These are phyloP conservation scores for Suhomyces pyralidae DNA, from an alignment of 805 yeast genomes.

Conservation along the genomic window DNA sequence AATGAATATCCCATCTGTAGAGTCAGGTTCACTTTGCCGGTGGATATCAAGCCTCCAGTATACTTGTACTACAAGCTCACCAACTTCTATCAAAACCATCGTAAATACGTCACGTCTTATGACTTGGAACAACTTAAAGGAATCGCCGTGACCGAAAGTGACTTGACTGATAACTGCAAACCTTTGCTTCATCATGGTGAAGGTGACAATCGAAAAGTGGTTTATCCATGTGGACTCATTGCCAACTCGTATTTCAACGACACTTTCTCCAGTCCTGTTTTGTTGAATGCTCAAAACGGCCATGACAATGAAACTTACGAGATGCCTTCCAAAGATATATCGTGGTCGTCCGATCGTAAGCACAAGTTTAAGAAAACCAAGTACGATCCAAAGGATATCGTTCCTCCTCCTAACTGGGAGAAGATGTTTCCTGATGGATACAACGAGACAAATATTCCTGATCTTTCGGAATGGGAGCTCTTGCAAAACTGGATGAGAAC, in stretches of 20 bases:
- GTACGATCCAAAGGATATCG: slow-evolving; percentile 66
- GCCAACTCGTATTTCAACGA: slow-evolving; percentile 94
- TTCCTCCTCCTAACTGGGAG: slow-evolving; percentile 94
- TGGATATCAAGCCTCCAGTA: slow-evolving; percentile 64
- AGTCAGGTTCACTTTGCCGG: slow-evolving; percentile 70
- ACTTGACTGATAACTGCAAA: slow-evolving; percentile 41
- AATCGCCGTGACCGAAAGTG: slow-evolving; percentile 52
- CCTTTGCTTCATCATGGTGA: slow-evolving; percentile 40
- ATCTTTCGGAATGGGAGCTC: slow-evolving; percentile 71
- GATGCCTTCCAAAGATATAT: slow-evolving; percentile 58
- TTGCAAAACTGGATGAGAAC: slow-evolving; percentile 98
- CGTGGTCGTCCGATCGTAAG: slow-evolving; percentile 79
- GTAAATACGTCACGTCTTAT: slow-evolving; percentile 85
- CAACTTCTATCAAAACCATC: slow-evolving; percentile 90
- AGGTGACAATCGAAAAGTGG: slow-evolving; percentile 39
- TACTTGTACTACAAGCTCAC: slow-evolving; percentile 83
- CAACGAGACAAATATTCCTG: slow-evolving; percentile 76
- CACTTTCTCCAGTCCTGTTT: slow-evolving; percentile 57
- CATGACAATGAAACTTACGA: slow-evolving; percentile 41
- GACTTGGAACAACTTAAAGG: slow-evolving; percentile 83
- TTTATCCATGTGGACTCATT: slow-evolving; percentile 92
- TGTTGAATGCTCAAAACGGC: slow-evolving; percentile 44
- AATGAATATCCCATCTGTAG: slow-evolving; percentile 53
- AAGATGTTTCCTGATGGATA: slow-evolving; percentile 81
- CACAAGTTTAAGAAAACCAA: slow-evolving; percentile 66